Evolutionary conservation across 1,284 basidiomycete genomes (phyloP).

Genomic region (Ustilago xerochloae): DNA sequence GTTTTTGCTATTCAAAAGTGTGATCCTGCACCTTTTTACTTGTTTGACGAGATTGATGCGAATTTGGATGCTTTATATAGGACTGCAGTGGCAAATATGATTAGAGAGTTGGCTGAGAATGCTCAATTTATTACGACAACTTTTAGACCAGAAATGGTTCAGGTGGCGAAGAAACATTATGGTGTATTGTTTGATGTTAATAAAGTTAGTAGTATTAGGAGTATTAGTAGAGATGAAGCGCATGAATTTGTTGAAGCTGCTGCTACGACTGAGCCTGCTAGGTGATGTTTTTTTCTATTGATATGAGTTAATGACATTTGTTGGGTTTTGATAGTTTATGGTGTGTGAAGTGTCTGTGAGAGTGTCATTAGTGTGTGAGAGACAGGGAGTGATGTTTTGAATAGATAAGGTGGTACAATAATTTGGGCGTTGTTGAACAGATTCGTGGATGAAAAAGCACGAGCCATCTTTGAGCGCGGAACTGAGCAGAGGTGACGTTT

Average conservation of each 20-base stretch:
- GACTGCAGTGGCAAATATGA: slow-evolving; percentile 96
- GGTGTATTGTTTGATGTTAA: slow-evolving; percentile 99
- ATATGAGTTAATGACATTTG: not conserved
- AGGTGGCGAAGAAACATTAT: slow-evolving; percentile 93
- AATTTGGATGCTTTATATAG: slow-evolving; percentile 98
- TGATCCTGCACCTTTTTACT: slow-evolving; percentile 98
- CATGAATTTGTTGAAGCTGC: slow-evolving; percentile 82
- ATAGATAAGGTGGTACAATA: too few species aligned
- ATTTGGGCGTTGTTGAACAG: too few species aligned
- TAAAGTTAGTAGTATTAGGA: slow-evolving; percentile 83
- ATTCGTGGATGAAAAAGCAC: too few species aligned
- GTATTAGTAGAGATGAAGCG: slow-evolving; percentile 84
- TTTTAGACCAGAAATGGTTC: slow-evolving; percentile 96
- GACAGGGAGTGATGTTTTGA: not conserved
- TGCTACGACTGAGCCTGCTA: slow-evolving; percentile 37
- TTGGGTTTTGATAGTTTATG: not conserved
- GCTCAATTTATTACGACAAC: slow-evolving; percentile 99
- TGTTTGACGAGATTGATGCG: slow-evolving; percentile 99
- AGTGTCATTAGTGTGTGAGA: not conserved
- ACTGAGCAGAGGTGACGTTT: too few species aligned
- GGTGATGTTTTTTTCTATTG: not conserved
- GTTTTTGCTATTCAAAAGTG: slow-evolving; percentile 99
- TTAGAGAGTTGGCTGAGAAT: slow-evolving; percentile 83
- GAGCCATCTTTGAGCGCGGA: slow-evolving; percentile 4
- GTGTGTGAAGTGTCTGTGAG: not conserved